phyloP scores from a whole-genome alignment of 306 rosid genomes.

The Albizia julibrissin region DNA sequence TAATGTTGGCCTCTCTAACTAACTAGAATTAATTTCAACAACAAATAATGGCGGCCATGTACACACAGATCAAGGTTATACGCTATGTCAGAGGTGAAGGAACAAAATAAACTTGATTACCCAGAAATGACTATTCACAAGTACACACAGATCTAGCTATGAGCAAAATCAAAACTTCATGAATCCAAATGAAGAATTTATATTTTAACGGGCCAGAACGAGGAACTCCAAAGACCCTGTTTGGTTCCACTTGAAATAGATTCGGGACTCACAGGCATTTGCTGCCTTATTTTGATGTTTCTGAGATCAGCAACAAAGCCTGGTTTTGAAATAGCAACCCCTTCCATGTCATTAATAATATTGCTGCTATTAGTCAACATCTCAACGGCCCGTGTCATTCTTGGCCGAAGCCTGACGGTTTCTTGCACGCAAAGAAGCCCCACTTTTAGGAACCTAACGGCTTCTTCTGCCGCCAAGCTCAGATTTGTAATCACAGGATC shows the following conservation, averaged over 20 bases:
- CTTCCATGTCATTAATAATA: slow-evolving; percentile 23
- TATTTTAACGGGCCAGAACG: slow-evolving; percentile 33
- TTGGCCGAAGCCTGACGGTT: slow-evolving; percentile 56
- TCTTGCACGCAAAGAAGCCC: slow-evolving; percentile 85
- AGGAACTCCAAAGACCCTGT: slow-evolving; percentile 19
- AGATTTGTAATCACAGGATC: slow-evolving; percentile 47
- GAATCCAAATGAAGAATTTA: neutral
- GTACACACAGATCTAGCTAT: no score
- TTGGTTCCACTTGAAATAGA: slow-evolving; percentile 24
- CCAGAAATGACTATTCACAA: neutral
- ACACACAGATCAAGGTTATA: neutral
- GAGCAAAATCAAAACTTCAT: neutral
- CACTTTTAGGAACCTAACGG: slow-evolving; percentile 51
- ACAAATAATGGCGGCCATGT: neutral
- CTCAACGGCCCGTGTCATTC: slow-evolving; percentile 50
- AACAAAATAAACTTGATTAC: neutral
- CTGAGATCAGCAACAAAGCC: slow-evolving; percentile 65
- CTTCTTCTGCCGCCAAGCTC: slow-evolving; percentile 51
- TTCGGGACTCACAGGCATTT: slow-evolving; percentile 16
- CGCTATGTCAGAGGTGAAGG: neutral
- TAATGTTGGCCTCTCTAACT: neutral
- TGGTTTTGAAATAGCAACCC: slow-evolving; percentile 51
- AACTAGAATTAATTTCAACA: neutral
- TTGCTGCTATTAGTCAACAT: slow-evolving; percentile 48
- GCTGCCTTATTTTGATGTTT: slow-evolving; percentile 40